Evolutionary conservation across 768 basidiomycete species (phyloP).

Genomic region (Scleroderma citrinum): DNA sequence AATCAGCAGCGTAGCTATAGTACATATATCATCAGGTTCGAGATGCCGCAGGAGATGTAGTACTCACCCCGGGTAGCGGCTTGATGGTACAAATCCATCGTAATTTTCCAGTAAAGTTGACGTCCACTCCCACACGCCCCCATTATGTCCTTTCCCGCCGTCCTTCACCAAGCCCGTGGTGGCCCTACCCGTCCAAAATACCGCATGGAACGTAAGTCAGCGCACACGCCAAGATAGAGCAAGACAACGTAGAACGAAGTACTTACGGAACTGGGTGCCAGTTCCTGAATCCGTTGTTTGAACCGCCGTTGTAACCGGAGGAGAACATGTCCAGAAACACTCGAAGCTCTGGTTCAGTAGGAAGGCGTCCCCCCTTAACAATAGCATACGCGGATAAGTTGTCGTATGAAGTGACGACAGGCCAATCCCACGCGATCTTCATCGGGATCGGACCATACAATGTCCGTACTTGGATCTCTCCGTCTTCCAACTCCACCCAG

Average conservation of each 20-base stretch:
- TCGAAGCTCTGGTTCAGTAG: no score
- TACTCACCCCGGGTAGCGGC: conserved; percentile 79
- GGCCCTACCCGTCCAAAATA: conserved; percentile 37
- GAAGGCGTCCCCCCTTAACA: no score
- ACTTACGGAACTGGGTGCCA: conserved; percentile 93
- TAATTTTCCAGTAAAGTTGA: conserved; percentile 65
- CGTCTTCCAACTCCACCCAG: conserved; percentile 15
- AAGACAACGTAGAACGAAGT: not conserved
- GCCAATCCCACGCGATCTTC: conserved; percentile 83
- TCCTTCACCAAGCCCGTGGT: conserved; percentile 53
- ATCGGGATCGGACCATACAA: conserved; percentile 82
- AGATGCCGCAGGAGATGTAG: not conserved
- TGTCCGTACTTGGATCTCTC: conserved; percentile 59
- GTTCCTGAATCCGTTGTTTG: conserved; percentile 83
- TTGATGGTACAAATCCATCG: conserved; percentile 72
- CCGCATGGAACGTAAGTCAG: conserved; percentile 2
- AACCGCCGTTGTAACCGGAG: conserved; percentile 67
- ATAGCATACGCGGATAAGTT: conserved; percentile 67
- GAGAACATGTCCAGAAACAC: not conserved
- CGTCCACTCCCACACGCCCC: conserved; percentile 99
- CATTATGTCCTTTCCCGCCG: conserved; percentile 70
- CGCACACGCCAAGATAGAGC: not conserved
- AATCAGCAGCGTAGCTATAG: conserved; percentile 73
- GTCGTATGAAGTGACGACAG: conserved; percentile 71
- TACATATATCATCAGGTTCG: not conserved